These are phyloP conservation scores for Castanea sativa DNA, from an alignment of 306 rosid genomes.

Conservation along the genomic window DNA sequence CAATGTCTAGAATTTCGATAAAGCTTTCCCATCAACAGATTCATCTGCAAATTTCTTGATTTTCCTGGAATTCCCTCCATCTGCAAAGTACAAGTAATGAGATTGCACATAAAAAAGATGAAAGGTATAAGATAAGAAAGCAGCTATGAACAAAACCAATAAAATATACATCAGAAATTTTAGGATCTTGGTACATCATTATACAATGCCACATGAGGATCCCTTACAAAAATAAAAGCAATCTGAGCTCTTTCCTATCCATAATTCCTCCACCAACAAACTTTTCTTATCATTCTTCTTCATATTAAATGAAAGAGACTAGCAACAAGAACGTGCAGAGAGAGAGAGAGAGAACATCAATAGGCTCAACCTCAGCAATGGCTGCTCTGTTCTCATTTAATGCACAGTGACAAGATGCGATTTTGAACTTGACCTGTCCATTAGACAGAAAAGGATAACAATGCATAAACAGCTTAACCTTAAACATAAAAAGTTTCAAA, in stretches of 20 bases:
- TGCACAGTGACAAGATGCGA: conserved; percentile 73
- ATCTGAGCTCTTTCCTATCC: conserved; percentile 12
- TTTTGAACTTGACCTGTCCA: conserved; percentile 89
- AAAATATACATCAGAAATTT: background rate
- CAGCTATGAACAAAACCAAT: conserved; percentile 13
- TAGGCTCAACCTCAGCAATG: conserved; percentile 66
- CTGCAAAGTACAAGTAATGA: conserved; percentile 43
- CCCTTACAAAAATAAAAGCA: background rate
- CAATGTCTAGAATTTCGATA: conserved; percentile 79
- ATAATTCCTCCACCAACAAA: conserved; percentile 13
- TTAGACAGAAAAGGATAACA: conserved; percentile 15
- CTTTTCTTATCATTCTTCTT: conserved; percentile 8
- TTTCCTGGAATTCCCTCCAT: conserved; percentile 93
- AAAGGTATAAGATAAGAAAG: conserved; percentile 12
- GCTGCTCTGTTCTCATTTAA: conserved; percentile 85
- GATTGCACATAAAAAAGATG: background rate
- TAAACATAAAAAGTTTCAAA: background rate
- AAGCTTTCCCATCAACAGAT: conserved; percentile 84
- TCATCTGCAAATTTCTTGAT: conserved; percentile 84
- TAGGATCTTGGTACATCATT: background rate
- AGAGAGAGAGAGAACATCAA: conserved; percentile 2
- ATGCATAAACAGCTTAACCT: conserved; percentile 12
- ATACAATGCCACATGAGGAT: background rate
- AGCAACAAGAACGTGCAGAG: background rate
- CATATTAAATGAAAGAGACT: background rate